These are phyloP conservation scores for Auxenochlorella protothecoides DNA, from an alignment of 139 green algal genomes.

Conservation along the genomic window DNA sequence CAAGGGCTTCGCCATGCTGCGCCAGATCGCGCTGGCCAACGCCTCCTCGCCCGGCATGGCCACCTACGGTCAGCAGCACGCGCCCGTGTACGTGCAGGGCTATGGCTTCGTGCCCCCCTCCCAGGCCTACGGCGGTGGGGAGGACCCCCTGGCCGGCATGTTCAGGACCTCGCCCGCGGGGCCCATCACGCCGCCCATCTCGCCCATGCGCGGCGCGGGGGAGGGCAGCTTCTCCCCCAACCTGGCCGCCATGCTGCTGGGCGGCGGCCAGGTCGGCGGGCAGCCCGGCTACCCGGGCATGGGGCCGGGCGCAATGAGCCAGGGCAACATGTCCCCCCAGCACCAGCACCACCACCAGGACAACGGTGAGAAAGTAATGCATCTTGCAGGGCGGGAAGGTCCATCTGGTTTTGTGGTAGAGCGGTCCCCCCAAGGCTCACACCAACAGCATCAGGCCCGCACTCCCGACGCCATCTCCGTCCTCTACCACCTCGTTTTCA, in stretches of 20 bases:
- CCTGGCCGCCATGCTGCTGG: slow-evolving; percentile 11
- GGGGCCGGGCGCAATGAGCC: not conserved
- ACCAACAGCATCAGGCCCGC: no score
- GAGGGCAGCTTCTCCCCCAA: slow-evolving; percentile 6
- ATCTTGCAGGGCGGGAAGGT: no score
- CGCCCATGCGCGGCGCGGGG: slow-evolving; percentile 14
- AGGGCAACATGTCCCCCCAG: no score
- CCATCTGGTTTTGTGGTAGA: no score
- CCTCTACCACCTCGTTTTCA: no score
- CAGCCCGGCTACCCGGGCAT: not conserved
- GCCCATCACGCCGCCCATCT: slow-evolving; percentile 22
- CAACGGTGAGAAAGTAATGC: no score
- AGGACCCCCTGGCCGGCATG: slow-evolving; percentile 6
- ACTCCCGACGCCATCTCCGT: no score
- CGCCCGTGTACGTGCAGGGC: slow-evolving; percentile 34
- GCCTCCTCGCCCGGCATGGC: slow-evolving; percentile 1
- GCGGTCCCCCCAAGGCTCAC: no score
- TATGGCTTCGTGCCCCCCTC: slow-evolving; percentile 48
- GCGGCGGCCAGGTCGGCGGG: slow-evolving; percentile 1
- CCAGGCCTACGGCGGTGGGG: slow-evolving; percentile 20
- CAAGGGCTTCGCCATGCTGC: slow-evolving; percentile 53
- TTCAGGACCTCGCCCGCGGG: slow-evolving; percentile 17
- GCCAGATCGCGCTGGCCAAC: slow-evolving; percentile 27
- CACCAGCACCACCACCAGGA: no score
- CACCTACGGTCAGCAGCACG: slow-evolving; percentile 6